Evolutionary conservation across 2,329 filamentous ascomycete genomes (phyloP).

Genomic region (Tolypocladium ovalisporum): DNA sequence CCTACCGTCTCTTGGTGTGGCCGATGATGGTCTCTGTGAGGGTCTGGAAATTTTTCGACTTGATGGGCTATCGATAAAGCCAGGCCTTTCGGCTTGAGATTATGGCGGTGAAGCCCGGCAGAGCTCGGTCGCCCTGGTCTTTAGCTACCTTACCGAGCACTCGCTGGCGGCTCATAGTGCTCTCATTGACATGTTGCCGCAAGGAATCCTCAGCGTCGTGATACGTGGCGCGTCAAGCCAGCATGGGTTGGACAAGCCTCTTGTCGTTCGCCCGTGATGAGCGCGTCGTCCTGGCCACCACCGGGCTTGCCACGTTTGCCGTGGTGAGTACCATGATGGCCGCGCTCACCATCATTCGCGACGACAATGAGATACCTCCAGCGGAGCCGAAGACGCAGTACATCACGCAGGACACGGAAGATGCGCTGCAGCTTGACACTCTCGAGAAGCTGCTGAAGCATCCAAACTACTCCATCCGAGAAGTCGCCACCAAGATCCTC

Average conservation of each 20-base stretch:
- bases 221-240: background rate
- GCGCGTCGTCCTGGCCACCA: constrained; percentile 39
- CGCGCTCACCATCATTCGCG: constrained; percentile 48
- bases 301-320: constrained; percentile 47
- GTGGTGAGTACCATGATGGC: constrained; percentile 46
- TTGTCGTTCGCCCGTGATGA: constrained; percentile 33
- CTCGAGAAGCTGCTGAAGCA: constrained; percentile 57
- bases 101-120: constrained; percentile 12
- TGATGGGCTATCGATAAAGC: constrained; percentile 8
- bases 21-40: background rate
- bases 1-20: background rate
- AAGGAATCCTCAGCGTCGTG: background rate
- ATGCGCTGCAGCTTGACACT: constrained; percentile 55
- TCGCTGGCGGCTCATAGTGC: background rate
- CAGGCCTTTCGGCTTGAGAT: constrained; percentile 1
- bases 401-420: constrained; percentile 66
- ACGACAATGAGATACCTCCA: constrained; percentile 56
- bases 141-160: background rate
- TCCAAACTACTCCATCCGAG: constrained; percentile 62
- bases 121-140: background rate
- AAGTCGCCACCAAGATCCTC: constrained; percentile 52
- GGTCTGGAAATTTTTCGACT: constrained; percentile 5
- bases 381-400: constrained; percentile 57
- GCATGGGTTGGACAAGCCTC: constrained; percentile 28
- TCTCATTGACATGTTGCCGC: background rate